Base-by-base conservation (phyloP, 306 rosid genomes). In the Abrus precatorius region DNA sequence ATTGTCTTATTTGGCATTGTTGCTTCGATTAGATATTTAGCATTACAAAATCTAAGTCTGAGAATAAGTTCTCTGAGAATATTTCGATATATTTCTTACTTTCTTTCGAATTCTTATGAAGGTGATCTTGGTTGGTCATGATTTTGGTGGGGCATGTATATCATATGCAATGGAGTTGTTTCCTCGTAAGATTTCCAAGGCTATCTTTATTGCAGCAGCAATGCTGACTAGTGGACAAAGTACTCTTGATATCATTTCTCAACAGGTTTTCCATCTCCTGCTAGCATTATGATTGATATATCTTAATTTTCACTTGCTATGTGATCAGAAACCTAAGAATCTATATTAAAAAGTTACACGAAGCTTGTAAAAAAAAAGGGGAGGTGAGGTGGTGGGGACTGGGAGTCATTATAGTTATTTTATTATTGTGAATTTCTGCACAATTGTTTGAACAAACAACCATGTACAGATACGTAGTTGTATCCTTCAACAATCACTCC, bases 111-210 rank as follows among this genome's bases (percentile, higher is more conserved):
- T 65, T 80, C 33, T 76, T 64, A 40, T 67, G 80, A 84, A 96
- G 99, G 99, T 96, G 69, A 92, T 96, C 79, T 81, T 96, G 90
- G 98, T 87, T 80, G 99, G 99, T 48, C 99, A 96, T 86, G 99
- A 96, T 89, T 90, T 96, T 67, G 99, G 99, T 49, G 99, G 99
- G 67, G 88, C 97, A 27, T 92, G 99, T 76, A 88, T 93, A 80
- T 90, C 98, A 3, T 86, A 89, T 87, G 93, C 94, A 69, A 96
- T 89, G 99, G 99, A 96, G 80, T 72, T 86, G 77, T 93, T 87
- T 84, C 97, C 98, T 11, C 77, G 11, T 36, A 96, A 90, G 75
- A 83, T 96, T 84, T 87, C 99, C 27, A 96, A 92, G 87, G 92
- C 98, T 64, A 69, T 96, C 74, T 96, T 96, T 82, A 63, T 96